A percentile compares a stretch with the other conserved stretches of the same genome.
phyloP scores from a whole-genome alignment of 139 green algal genomes.

The Coelastrella sp. region DNA sequence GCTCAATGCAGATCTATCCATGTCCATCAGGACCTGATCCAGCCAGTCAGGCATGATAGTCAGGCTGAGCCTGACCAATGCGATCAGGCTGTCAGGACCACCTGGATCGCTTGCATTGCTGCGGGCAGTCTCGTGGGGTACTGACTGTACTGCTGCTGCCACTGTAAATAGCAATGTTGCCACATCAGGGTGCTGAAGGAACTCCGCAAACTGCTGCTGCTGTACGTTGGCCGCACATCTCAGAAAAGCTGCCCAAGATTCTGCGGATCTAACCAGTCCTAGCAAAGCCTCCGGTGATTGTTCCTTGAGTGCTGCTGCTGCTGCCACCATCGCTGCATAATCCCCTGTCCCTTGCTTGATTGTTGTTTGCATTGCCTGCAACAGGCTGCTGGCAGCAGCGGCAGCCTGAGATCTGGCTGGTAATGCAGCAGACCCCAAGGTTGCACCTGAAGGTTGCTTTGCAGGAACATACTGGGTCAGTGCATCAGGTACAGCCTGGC shows the following conservation, averaged over 20 bases:
- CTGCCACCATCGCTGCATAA: background rate
- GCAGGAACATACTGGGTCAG: background rate
- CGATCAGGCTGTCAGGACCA: background rate
- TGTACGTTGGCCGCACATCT: background rate
- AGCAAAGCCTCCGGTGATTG: background rate
- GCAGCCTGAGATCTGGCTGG: background rate
- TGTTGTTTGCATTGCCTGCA: background rate
- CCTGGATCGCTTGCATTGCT: background rate
- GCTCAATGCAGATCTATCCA: background rate
- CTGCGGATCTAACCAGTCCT: background rate
- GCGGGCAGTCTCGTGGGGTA: background rate
- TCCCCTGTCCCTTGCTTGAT: background rate
- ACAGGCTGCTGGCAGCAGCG: background rate
- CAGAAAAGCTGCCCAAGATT: background rate
- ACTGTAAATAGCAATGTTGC: background rate
- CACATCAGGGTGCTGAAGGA: background rate
- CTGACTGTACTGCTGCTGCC: conserved; percentile 14
- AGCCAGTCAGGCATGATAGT: background rate
- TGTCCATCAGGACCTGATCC: background rate
- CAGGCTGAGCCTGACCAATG: background rate
- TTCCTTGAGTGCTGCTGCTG: conserved; percentile 2
- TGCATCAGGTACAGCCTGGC: background rate
- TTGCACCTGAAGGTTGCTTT: background rate
- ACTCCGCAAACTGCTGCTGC: background rate
- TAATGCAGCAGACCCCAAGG: background rate